A percentile compares a stretch with the other conserved stretches of the same genome.
These are phyloP conservation scores for Vanrija pseudolonga DNA, from an alignment of 1,284 basidiomycete species.

Conservation along the genomic window DNA sequence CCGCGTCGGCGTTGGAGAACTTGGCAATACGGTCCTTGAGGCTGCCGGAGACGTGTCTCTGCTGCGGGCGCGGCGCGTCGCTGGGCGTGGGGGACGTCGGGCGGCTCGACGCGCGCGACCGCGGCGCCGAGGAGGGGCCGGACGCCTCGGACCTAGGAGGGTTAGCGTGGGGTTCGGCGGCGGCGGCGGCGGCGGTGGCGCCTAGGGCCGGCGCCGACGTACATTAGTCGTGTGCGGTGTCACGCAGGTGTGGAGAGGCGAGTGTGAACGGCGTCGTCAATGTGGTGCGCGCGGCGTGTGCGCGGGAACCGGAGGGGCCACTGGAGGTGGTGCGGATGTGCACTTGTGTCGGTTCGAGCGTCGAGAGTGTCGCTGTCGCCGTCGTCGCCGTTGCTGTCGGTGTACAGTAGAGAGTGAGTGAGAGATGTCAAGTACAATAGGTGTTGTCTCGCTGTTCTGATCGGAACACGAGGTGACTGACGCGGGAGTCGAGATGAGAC, in stretches of 20 bases:
- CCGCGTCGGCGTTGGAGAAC: slow-evolving; percentile 44
- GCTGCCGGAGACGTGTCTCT: slow-evolving; percentile 37
- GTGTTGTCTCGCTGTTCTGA: too few species aligned
- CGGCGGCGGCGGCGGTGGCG: background rate
- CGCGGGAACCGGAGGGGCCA: background rate
- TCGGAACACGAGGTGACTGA: too few species aligned
- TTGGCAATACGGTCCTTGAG: slow-evolving; percentile 48
- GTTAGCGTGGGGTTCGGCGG: background rate
- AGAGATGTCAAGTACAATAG: too few species aligned
- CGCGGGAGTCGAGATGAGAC: too few species aligned
- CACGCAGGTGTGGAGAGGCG: background rate
- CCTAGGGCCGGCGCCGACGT: too few species aligned
- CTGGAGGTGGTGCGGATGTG: background rate
- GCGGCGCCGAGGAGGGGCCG: background rate
- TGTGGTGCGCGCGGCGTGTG: background rate
- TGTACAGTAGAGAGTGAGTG: too few species aligned
- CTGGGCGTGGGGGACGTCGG: slow-evolving; percentile 6
- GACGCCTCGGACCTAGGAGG: slow-evolving; percentile 16
- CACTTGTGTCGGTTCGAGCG: too few species aligned
- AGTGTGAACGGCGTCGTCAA: background rate
- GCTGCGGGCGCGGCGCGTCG: slow-evolving; percentile 10
- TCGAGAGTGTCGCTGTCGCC: too few species aligned
- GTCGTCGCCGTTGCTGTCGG: too few species aligned
- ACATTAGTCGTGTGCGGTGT: background rate
- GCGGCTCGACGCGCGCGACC: slow-evolving; percentile 2